These are phyloP conservation scores for Raffaelea deltoideospora DNA, from an alignment of 2,329 filamentous ascomycete genomes.

Conservation along the genomic window DNA sequence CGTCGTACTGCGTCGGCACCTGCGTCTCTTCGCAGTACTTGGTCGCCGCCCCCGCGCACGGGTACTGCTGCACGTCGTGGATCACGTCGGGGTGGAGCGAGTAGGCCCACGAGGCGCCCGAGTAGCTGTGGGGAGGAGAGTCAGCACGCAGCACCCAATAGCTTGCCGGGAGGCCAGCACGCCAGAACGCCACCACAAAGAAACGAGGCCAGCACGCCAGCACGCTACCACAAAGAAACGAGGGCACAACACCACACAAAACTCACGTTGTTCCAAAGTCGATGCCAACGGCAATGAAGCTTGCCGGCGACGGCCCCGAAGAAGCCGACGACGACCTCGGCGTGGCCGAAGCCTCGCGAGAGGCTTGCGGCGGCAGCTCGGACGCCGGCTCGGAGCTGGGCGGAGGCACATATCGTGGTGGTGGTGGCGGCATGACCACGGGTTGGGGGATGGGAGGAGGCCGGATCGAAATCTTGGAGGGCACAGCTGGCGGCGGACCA, in stretches of 20 bases:
- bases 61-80: conserved; percentile 3
- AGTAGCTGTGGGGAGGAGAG: background rate
- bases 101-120: conserved; percentile 7
- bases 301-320: background rate
- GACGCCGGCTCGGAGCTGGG: no score
- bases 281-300: conserved; percentile 7
- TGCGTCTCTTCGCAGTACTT: conserved; percentile 3
- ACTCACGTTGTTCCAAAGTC: conserved; percentile 8
- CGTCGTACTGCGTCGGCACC: conserved; percentile 6
- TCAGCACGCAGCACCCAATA: background rate
- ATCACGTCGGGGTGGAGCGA: conserved; percentile 2
- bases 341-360: background rate
- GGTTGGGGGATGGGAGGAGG: no score
- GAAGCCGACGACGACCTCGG: background rate
- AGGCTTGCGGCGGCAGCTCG: no score
- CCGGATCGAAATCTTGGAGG: no score
- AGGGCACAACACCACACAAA: background rate
- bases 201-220: no score
- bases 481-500: no score
- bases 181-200: no score
- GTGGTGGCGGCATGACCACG: no score
- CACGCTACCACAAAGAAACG: background rate
- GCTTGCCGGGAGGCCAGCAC: no score
- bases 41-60: conserved; percentile 7
- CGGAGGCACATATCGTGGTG: no score